Evolutionary conservation across 2,329 filamentous ascomycete genomes (phyloP).

Genomic region (Fusarium incarnatum): DNA sequence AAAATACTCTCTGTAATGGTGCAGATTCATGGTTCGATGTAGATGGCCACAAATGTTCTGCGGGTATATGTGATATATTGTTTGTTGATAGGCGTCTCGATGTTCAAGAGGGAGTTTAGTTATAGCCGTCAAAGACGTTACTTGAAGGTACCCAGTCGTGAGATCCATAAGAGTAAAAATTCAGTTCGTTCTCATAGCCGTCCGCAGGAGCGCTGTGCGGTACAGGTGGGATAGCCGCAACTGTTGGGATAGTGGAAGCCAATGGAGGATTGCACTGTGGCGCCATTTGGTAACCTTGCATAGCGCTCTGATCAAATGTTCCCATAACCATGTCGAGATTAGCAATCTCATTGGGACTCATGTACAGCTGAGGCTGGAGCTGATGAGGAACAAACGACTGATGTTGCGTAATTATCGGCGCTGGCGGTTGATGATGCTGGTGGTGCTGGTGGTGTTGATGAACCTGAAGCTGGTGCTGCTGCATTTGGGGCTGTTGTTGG

Average conservation of each 20-base stretch:
- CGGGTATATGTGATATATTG: neutral
- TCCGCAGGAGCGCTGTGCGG: conserved; percentile 53
- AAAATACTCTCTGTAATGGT: neutral
- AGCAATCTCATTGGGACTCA: conserved; percentile 13
- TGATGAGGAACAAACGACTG: conserved; percentile 37
- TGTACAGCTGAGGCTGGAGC: conserved; percentile 25
- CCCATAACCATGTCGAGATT: conserved; percentile 56
- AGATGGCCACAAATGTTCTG: neutral
- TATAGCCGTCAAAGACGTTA: conserved; percentile 41
- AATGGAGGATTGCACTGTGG: conserved; percentile 22
- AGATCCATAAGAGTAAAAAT: conserved; percentile 57
- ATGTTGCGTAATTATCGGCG: conserved; percentile 28
- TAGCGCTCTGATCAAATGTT: conserved; percentile 49
- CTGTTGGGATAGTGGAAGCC: conserved; percentile 10
- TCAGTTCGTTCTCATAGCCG: conserved; percentile 60
- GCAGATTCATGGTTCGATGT: neutral
- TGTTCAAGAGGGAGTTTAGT: neutral
- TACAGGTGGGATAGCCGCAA: conserved; percentile 1
- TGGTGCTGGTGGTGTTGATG: conserved; percentile 11
- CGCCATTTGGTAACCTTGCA: conserved; percentile 30
- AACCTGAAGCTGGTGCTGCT: conserved; percentile 5
- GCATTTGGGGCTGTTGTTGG: conserved; percentile 39
- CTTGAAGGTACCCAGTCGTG: conserved; percentile 38
- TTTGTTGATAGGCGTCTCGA: neutral
- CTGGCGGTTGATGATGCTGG: conserved; percentile 9